Base-by-base conservation (phyloP, 495 filamentous ascomycete species). In the Tuber brumale region DNA sequence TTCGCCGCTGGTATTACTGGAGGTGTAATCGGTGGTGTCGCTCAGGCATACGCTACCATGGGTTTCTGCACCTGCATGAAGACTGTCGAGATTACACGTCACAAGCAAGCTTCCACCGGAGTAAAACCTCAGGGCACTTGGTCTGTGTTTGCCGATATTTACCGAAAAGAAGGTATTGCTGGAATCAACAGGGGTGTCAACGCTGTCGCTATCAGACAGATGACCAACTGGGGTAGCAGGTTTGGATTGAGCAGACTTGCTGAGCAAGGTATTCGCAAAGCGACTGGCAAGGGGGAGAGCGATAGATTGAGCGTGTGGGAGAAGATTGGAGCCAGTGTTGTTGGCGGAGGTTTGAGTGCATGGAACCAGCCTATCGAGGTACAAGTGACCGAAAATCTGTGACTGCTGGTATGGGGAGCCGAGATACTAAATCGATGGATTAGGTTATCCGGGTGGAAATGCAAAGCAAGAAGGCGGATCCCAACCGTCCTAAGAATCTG, bases 11-110 rank as follows among this genome's bases (percentile, higher is more conserved):
- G 95, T 84, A 97, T 99, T 86, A 83, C 87, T 21, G 96, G 95
- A 81, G 95, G 95, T 85, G 95, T 99, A 88, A 88, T 89, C 44
- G 95, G 95, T 82, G 95, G 95, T 88, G 90, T 99, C 73, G 96
- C 94, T 70, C 95, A 99, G 87, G 95, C 95, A 46, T 99, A 99
- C 84, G 95, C 95, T 75, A 99, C 95, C 80, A 97, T 99, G 94
- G 95, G 95, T 75, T 99, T 99, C 90, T 99, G 95, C 86, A 99
- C 95, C 57, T 99, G 95, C 89, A 99, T 99, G 95, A 99, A 99
- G 91, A 99, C 95, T 75, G 96, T 97, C 77, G 96, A 98, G 87
- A 99, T 99, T 86, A 99, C 95, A 82, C 94, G 97, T 86, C 92
- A 95, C 87, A 97, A 97, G 89, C 86, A 96, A 83, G 94, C 94